Base-by-base conservation (phyloP, 805 yeast species). In the Sugiyamaella americana region DNA sequence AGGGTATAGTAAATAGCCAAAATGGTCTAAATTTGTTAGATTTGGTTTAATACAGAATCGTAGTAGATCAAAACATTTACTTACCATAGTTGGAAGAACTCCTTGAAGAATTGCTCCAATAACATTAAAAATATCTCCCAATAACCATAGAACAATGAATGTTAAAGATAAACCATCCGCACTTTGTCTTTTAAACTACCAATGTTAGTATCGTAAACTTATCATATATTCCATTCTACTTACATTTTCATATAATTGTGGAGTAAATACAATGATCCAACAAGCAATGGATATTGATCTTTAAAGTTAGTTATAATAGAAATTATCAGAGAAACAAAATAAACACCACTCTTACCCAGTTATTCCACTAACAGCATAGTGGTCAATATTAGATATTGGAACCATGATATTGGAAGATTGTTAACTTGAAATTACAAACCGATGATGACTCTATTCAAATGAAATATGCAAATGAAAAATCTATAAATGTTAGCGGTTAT, bases 221-320 rank as follows among this genome's bases (percentile, higher is more conserved):
- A 35, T 6, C 37, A 6, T 35, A 11, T 35, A 35, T 35, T 13
- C 20, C 3, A 6, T 11, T 29, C 10, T 17, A 48, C 67, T 34
- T 54, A 64, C 69, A 63, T 89, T 91, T 61, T 93, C 97, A 64
- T 87, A 89, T 39, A 93, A 84, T 62, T 91, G 98, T 8, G 98
- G 98, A 34, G 95, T 94, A 71, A 93, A 91, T 16, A 91, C 98
- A 41, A 93, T 89, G 50, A 93, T 83, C 98, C 98, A 91, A 64
- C 97, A 93, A 13, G 97, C 95, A 40, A 91, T 78, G 17, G 98
- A 91, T 30, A 93, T 87, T 10, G 95, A 87, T 22, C 85, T 55
- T 23, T 45, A 37, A 13, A 21, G 32, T n/a, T n/a, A n/a, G n/a
- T n/a, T n/a, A n/a, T n/a, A n/a, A n/a, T n/a, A n/a, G n/a, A 8